These are phyloP conservation scores for Apiospora marii DNA, from an alignment of 2,329 filamentous ascomycete genomes.

Conservation along the genomic window DNA sequence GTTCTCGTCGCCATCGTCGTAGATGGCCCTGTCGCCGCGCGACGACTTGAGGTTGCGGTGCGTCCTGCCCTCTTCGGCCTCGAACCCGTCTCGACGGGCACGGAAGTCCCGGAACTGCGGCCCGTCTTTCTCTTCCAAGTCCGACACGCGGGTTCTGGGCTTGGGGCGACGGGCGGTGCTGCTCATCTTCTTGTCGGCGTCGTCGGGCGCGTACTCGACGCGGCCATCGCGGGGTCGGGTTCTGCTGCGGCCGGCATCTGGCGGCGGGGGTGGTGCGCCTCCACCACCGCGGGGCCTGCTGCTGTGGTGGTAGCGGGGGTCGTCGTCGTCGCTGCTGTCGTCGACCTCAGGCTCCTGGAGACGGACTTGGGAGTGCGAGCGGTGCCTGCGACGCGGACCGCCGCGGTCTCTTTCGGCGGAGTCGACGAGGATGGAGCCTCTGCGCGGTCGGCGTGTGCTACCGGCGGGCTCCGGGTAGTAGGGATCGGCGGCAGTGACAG, in stretches of 20 bases:
- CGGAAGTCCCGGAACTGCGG: conserved; percentile 16
- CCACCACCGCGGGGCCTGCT: not conserved
- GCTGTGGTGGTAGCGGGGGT: conserved; percentile 4
- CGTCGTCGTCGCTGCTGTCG: conserved; percentile 21
- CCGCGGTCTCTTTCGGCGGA: conserved; percentile 7
- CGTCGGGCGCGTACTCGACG: not conserved
- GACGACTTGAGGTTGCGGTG: conserved; percentile 20
- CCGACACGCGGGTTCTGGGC: conserved; percentile 6
- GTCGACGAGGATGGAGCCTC: conserved; percentile 17
- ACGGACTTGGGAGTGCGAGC: conserved; percentile 9
- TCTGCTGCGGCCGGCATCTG: not conserved
- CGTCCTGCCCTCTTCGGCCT: conserved; percentile 12
- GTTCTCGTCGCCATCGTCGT: not conserved
- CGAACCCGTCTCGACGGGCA: conserved; percentile 4
- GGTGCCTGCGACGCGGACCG: not conserved
- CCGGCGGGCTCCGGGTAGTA: conserved; percentile 4
- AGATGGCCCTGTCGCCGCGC: not conserved
- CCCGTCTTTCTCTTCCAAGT: conserved; percentile 4
- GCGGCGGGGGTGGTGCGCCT: not conserved
- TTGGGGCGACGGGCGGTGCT: not conserved
- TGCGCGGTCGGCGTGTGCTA: not conserved
- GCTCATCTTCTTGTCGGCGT: not conserved
- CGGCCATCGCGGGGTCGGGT: conserved; percentile 15
- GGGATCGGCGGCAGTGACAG: not conserved
- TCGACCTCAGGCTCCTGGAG: conserved; percentile 9